A percentile compares a stretch with the other conserved stretches of the same genome.
These are phyloP conservation scores for Mycena indigotica DNA, from an alignment of 768 basidiomycete genomes.

Conservation along the genomic window DNA sequence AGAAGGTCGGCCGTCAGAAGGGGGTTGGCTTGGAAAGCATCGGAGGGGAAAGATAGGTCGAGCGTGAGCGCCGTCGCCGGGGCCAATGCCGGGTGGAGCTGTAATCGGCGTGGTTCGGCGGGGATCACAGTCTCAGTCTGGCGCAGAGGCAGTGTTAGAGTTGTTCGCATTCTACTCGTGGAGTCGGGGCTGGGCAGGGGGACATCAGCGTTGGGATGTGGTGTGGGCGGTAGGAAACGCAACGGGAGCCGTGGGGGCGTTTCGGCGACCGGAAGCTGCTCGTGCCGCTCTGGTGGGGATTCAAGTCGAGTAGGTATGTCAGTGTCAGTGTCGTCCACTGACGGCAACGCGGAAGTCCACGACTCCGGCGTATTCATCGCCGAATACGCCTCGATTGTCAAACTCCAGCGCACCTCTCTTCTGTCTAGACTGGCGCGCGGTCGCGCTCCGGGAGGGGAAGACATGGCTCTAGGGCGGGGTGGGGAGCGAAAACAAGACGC, in stretches of 20 bases:
- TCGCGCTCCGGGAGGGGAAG: neutral
- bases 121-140: neutral
- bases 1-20: constrained; percentile 9
- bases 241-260: neutral
- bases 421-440: too few relatives aligned
- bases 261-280: neutral
- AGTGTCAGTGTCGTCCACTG: neutral
- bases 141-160: too few relatives aligned
- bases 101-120: neutral
- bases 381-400: neutral
- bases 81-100: constrained; percentile 2
- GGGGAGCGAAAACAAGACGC: neutral
- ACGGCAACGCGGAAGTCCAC: neutral
- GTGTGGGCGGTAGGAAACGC: neutral
- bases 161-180: too few relatives aligned
- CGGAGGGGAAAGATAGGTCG: neutral
- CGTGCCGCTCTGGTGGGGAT: neutral
- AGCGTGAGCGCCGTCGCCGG: neutral
- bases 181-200: neutral
- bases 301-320: too few relatives aligned
- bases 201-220: neutral
- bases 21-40: constrained; percentile 8
- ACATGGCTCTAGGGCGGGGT: neutral
- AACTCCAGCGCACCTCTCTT: neutral
- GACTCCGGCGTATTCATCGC: neutral